Percentiles rank a stretch among this genome's conserved stretches.
Evolutionary conservation across 2,329 filamentous ascomycete species (phyloP).

Genomic region (Verticillium albo-atrum): DNA sequence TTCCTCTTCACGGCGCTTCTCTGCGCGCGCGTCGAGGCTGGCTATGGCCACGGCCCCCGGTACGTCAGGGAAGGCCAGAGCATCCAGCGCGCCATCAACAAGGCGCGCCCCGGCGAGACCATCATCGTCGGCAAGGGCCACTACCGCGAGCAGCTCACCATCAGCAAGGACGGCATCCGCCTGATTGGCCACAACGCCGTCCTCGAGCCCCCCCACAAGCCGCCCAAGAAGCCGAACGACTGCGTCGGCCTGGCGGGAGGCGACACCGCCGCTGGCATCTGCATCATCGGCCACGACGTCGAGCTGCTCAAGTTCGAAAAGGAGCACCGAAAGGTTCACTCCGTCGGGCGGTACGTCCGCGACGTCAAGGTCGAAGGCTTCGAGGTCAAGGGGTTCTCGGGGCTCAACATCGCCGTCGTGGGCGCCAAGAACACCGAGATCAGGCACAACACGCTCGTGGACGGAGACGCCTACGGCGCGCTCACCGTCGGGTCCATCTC

Average conservation of each 20-base stretch:
- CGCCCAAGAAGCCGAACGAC: constrained; percentile 15
- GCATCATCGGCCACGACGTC: constrained; percentile 24
- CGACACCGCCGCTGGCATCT: constrained; percentile 23
- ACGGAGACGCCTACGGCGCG: constrained; percentile 24
- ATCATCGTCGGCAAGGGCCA: constrained; percentile 26
- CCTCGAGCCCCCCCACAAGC: constrained; percentile 17
- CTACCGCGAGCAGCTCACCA: constrained; percentile 28
- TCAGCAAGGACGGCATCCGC: constrained; percentile 26
- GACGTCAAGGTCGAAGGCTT: constrained; percentile 28
- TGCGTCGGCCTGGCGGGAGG: constrained; percentile 25
- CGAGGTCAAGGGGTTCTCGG: constrained; percentile 22
- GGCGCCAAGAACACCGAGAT: constrained; percentile 23
- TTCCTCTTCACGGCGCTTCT: not conserved
- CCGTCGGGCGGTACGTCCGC: constrained; percentile 19
- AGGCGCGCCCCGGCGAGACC: constrained; percentile 19
- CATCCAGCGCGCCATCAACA: constrained; percentile 25
- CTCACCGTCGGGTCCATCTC: constrained; percentile 29
- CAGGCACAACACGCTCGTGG: constrained; percentile 19
- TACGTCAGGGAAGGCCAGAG: constrained; percentile 4
- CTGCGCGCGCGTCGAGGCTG: not conserved
- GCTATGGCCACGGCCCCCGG: not conserved
- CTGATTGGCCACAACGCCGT: constrained; percentile 22
- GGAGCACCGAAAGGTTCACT: constrained; percentile 25
- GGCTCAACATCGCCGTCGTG: constrained; percentile 29
- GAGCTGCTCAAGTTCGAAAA: constrained; percentile 14